Evolutionary conservation across 768 basidiomycete species (phyloP).

Genomic region (Auriscalpium microsporum): DNA sequence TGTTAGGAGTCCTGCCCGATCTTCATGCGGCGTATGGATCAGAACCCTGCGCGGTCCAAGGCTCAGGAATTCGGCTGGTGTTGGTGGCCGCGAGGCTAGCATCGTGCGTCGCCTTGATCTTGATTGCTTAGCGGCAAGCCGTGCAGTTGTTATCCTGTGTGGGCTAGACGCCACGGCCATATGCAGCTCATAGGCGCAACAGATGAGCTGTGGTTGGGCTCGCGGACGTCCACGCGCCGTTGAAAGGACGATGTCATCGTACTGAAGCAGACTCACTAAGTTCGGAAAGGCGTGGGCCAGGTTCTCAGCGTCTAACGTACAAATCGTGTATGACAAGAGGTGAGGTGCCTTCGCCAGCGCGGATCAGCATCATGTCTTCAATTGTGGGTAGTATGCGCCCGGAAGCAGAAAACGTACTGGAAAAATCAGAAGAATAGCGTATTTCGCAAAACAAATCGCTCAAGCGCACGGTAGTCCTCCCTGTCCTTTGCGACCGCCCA

Average conservation of each 20-base stretch:
- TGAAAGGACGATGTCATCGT: too few species aligned
- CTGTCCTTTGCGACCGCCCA: slow-evolving; percentile 79
- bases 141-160: too few species aligned
- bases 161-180: too few species aligned
- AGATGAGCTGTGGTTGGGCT: too few species aligned
- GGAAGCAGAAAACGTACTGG: background rate
- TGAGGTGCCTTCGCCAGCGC: background rate
- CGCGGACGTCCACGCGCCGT: too few species aligned
- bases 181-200: too few species aligned
- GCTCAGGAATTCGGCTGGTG: background rate
- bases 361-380: too few species aligned
- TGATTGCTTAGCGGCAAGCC: too few species aligned
- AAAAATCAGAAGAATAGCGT: slow-evolving; percentile 59
- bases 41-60: background rate
- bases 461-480: slow-evolving; percentile 55
- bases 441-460: slow-evolving; percentile 55
- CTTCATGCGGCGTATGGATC: background rate
- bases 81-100: background rate
- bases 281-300: too few species aligned
- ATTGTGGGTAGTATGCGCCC: background rate
- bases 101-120: too few species aligned
- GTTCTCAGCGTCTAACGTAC: background rate
- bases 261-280: too few species aligned
- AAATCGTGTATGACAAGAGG: background rate
- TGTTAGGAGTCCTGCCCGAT: slow-evolving; percentile 6